Base-by-base conservation (phyloP, 306 rosid species). In the Vigna nakashimae region DNA sequence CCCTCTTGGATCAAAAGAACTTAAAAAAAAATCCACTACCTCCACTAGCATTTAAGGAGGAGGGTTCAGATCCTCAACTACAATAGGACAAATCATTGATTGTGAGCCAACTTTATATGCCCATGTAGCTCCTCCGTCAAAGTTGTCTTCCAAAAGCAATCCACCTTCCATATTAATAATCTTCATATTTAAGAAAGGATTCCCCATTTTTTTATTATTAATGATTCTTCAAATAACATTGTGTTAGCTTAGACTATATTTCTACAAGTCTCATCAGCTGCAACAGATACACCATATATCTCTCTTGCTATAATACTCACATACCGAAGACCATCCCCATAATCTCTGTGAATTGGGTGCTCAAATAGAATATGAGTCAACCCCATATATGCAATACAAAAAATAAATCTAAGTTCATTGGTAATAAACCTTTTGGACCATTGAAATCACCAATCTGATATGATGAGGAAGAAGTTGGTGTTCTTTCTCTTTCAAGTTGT, bases 81-180 rank as follows among this genome's bases (percentile, higher is more conserved):
- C 84, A 80, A 95, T 91, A 14, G 99, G 99, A 49, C 96, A 92
- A 75, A 87, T 86, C 92, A 80, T 88, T 59, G 99, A 89, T 63
- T 85, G 91, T 36, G 96, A 88, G 69, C 97, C 96, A 87, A 92
- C 95, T 83, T 92, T 96, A 63, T 88, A 92, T 6, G 99, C 99
- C 99, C 99, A 92, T 24, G 98, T 95, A 43, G 93, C 97, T 52
- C 97, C 97, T 71, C 98, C 99, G 77, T 89, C 97, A 68, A 89
- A 90, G 77, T 86, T 90, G 56, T 95, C 98, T 70, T 92, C 85
- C 52, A 95, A 83, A 81, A 89, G 82, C 56, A 89, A 76, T 34
- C 94, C 92, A 73, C 91, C 91, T 63, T 92, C 93, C 79, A 86
- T 91, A 14, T 84, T 81, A 65, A 88, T 84, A 80, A 95, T 89